Conservation (phyloP, 805 yeast genomes). For the Cyberlindnera mrakii region DNA sequence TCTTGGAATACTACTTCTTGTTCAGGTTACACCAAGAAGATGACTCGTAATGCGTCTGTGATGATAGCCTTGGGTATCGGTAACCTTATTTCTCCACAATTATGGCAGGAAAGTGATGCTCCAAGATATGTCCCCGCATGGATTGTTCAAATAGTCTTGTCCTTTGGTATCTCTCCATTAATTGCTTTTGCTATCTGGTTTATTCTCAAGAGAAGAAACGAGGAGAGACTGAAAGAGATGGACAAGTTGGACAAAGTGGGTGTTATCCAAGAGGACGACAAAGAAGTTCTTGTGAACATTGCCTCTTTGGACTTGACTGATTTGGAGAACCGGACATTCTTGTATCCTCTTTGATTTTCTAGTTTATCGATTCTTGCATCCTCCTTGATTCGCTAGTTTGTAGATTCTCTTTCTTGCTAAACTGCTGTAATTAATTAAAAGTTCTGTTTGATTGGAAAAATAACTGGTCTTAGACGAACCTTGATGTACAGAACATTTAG, state of each 20-base stretch:
- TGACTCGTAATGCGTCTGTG: constrained; percentile 39
- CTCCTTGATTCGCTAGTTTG: constrained; percentile 22
- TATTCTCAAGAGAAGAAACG: constrained; percentile 40
- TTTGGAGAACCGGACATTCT: constrained; percentile 41
- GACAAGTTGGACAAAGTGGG: constrained; percentile 22
- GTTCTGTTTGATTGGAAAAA: too few species aligned
- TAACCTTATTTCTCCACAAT: constrained; percentile 50
- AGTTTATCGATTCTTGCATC: constrained; percentile 28
- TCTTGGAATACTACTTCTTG: constrained; percentile 30
- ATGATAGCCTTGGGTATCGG: constrained; percentile 42
- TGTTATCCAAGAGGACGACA: constrained; percentile 26
- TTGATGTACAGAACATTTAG: too few species aligned
- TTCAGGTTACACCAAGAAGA: constrained; percentile 46
- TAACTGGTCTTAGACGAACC: too few species aligned
- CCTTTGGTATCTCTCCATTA: constrained; percentile 41
- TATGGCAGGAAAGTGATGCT: constrained; percentile 41
- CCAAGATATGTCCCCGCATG: constrained; percentile 44
- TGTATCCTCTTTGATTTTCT: constrained; percentile 36
- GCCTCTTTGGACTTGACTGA: constrained; percentile 48
- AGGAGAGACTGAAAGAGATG: constrained; percentile 26
- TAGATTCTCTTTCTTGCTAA: too few species aligned
- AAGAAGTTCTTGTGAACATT: constrained; percentile 30
- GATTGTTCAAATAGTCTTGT: constrained; percentile 49
- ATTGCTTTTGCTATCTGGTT: constrained; percentile 37
- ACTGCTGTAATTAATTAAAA: too few species aligned